These are phyloP conservation scores for Vaccinium corymbosum DNA, from an alignment of 148 eudicot genomes.

Conservation along the genomic window DNA sequence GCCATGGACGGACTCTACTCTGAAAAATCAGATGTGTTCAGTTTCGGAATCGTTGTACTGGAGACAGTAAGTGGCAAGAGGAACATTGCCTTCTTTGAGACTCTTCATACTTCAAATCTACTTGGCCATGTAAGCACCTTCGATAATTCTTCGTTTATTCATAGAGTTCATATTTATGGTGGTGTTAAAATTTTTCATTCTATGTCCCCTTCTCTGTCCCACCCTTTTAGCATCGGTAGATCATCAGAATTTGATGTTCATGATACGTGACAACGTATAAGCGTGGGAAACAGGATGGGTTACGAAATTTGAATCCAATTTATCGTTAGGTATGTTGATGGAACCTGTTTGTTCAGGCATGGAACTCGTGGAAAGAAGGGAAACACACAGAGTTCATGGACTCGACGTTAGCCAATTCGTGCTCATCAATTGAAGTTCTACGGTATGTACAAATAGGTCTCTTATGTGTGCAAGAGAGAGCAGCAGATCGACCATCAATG, in stretches of 20 bases:
- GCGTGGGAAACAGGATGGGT: no score
- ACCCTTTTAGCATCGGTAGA: no score
- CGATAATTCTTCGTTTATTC: not conserved
- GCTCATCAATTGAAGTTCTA: not conserved
- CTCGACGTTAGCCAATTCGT: not conserved
- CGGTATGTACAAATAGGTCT: not conserved
- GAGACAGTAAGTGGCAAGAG: slow-evolving; percentile 9
- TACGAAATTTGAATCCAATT: not conserved
- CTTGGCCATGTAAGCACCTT: not conserved
- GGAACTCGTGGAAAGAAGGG: not conserved
- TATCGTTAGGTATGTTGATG: not conserved
- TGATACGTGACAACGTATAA: no score
- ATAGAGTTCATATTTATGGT: not conserved
- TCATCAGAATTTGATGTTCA: no score
- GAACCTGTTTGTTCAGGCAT: not conserved
- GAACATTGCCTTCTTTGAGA: not conserved
- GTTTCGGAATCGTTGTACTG: not conserved
- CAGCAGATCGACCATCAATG: slow-evolving; percentile 6
- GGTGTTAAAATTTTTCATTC: no score
- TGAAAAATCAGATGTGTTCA: slow-evolving; percentile 2
- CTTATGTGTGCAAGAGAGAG: slow-evolving; percentile 6
- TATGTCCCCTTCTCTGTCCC: no score
- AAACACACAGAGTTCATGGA: not conserved
- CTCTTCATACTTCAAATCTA: not conserved
- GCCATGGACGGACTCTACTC: not conserved